Evolutionary conservation across 83 land plant species (phyloP), one percentile per base, ranked within the genome.

Genomic region (Thuja plicata): DNA sequence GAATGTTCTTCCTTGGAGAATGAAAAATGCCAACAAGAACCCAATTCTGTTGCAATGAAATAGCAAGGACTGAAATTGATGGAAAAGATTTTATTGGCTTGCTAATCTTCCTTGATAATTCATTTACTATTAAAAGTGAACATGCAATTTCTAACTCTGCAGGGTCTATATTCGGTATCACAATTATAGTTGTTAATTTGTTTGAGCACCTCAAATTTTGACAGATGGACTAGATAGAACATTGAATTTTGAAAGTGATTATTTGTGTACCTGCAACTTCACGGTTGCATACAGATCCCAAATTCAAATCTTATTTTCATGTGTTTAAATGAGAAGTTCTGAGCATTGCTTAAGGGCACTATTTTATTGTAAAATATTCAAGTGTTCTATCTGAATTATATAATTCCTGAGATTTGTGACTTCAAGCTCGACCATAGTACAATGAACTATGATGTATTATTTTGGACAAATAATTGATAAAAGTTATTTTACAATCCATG

Each of bases 41-140:
- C 87, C 93, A 43, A 91, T 96, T 27, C 84, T 98, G 91, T 93
- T 97, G 94, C 94, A 84, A 97, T 90, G 52, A 96, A 97, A 78
- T 91, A 90, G 88, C 70, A 35, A 88, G 71, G 86, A 90, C 87
- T 86, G 92, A 87, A 85, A 91, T 91, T 38, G 91, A 34, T 76
- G 91, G 38, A n/a, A 95, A 34, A 88, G 92, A 45, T 92, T 91
- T 45, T 95, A 92, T 78, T 37, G 97, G 88, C 93, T 95, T 52
- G 55, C 17, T 52, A 45, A 88, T 34, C 50, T 88, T 87, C 6
- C 43, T 77, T 11, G 92, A 60, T 84, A 86, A 87, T 85, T 48
- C n/a, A 11, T 71, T 98, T 89, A 76, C 88, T 90, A 95, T 87
- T 52, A 13, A 52, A 91, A 91, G 89, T 89, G 91, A 73, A 7